These are phyloP conservation scores for Candida bentonensis DNA, from an alignment of 805 yeast genomes.

Conservation along the genomic window DNA sequence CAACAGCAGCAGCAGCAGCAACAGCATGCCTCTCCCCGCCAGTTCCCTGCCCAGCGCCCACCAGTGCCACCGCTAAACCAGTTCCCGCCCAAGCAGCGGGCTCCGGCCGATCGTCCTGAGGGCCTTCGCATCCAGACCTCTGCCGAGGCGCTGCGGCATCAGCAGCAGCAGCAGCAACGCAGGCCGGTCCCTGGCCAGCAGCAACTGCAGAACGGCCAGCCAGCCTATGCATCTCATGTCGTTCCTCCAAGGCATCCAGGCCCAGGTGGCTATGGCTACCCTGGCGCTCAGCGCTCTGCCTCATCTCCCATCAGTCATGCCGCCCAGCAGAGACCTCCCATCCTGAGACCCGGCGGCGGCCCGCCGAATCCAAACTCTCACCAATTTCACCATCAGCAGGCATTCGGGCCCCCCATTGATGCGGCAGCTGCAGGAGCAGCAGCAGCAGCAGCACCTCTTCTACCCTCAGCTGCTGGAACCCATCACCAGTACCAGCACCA, in stretches of 20 bases:
- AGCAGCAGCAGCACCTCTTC: conserved; percentile 4
- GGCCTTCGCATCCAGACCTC: conserved; percentile 1
- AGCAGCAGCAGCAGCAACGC: conserved; percentile 6
- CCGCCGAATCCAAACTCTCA: conserved; percentile 5
- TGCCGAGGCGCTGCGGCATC: conserved; percentile 3
- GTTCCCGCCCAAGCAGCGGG: conserved; percentile 1
- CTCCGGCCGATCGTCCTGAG: conserved; percentile 3
- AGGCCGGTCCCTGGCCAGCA: conserved; percentile 5
- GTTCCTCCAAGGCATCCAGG: conserved; percentile 6
- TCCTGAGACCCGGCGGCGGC: too few species aligned
- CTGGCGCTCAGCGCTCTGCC: not conserved
- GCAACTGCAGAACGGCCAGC: conserved; percentile 7
- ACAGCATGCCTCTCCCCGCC: conserved; percentile 5
- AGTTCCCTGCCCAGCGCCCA: conserved; percentile 3
- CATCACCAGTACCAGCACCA: conserved; percentile 11
- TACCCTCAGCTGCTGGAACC: too few species aligned
- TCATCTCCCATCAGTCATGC: not conserved
- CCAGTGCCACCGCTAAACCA: conserved; percentile 1
- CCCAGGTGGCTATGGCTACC: conserved; percentile 2
- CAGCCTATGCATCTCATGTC: too few species aligned
- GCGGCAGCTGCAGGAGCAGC: conserved; percentile 5
- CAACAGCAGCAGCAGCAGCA: conserved; percentile 8
- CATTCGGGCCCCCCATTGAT: conserved; percentile 5
- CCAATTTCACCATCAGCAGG: conserved; percentile 8
- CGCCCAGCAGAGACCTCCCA: not conserved